Conservation (phyloP, 2,329 filamentous ascomycete genomes). For the Venturia effusa region DNA sequence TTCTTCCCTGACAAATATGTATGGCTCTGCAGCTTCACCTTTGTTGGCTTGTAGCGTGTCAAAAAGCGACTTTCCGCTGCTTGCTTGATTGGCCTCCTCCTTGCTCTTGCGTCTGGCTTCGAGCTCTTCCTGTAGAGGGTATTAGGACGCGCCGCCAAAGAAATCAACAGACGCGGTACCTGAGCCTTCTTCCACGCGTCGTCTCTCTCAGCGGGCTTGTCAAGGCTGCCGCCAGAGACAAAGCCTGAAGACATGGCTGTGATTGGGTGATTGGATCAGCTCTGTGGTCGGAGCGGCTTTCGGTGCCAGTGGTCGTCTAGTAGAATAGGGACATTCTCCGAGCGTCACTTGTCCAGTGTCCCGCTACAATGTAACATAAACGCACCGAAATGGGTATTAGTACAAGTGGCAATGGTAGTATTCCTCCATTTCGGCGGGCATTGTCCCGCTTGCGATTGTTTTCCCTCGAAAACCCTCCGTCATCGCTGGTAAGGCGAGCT, state of each 20-base stretch:
- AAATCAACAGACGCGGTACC: conserved; percentile 30
- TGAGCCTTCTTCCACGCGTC: conserved; percentile 56
- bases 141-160: not conserved
- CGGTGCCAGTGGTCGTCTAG: conserved; percentile 2
- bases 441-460: not conserved
- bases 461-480: not conserved
- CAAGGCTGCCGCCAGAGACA: conserved; percentile 16
- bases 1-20: not conserved
- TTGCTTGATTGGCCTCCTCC: conserved; percentile 45
- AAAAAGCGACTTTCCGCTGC: conserved; percentile 51
- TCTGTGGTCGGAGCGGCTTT: not conserved
- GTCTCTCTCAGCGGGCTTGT: conserved; percentile 31
- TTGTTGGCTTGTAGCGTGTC: conserved; percentile 75
- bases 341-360: not conserved
- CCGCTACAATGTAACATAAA: not conserved
- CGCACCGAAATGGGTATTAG: not conserved
- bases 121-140: conserved; percentile 22
- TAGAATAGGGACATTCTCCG: no score
- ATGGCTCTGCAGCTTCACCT: conserved; percentile 35
- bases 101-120: conserved; percentile 41
- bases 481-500: not conserved
- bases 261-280: not conserved
- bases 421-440: not conserved
- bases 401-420: not conserved
- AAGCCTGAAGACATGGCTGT: conserved; percentile 16